These are phyloP conservation scores for Aureobasidium namibiae DNA, from an alignment of 2,329 filamentous ascomycete genomes.

Conservation along the genomic window DNA sequence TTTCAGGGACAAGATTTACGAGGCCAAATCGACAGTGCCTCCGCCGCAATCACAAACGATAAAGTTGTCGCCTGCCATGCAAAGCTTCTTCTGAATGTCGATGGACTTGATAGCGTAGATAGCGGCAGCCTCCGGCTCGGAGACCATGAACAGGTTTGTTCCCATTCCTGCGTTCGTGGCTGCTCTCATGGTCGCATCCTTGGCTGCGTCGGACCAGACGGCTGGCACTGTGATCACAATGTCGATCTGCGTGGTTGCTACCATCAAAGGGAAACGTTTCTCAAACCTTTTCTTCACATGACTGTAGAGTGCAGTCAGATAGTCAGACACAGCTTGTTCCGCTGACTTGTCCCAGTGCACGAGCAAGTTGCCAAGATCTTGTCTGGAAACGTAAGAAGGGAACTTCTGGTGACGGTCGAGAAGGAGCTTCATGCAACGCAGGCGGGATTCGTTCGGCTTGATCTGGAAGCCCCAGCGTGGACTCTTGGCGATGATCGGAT, in stretches of 20 bases:
- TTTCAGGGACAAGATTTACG: too few species aligned
- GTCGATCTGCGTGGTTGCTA: slow-evolving; percentile 57
- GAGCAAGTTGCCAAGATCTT: slow-evolving; percentile 63
- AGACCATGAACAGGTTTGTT: slow-evolving; percentile 49
- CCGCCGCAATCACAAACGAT: slow-evolving; percentile 56
- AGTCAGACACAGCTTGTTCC: slow-evolving; percentile 70
- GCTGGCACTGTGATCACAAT: slow-evolving; percentile 77
- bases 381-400: slow-evolving; percentile 69
- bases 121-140: slow-evolving; percentile 70
- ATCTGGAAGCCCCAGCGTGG: slow-evolving; percentile 68
- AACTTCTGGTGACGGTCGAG: slow-evolving; percentile 73
- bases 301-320: slow-evolving; percentile 64
- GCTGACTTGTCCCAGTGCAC: slow-evolving; percentile 68
- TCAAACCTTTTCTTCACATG: slow-evolving; percentile 73
- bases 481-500: slow-evolving; percentile 8
- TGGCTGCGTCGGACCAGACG: slow-evolving; percentile 79
- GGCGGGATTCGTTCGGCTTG: slow-evolving; percentile 64
- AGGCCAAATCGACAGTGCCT: slow-evolving; percentile 55
- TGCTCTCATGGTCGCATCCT: slow-evolving; percentile 70
- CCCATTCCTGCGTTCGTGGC: slow-evolving; percentile 75
- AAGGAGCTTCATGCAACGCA: slow-evolving; percentile 78
- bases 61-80: slow-evolving; percentile 47
- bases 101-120: slow-evolving; percentile 74
- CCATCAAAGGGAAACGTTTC: slow-evolving; percentile 52
- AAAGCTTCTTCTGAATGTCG: slow-evolving; percentile 64